Conservation (phyloP, 805 yeast species). For the Hanseniaspora guilliermondii region DNA sequence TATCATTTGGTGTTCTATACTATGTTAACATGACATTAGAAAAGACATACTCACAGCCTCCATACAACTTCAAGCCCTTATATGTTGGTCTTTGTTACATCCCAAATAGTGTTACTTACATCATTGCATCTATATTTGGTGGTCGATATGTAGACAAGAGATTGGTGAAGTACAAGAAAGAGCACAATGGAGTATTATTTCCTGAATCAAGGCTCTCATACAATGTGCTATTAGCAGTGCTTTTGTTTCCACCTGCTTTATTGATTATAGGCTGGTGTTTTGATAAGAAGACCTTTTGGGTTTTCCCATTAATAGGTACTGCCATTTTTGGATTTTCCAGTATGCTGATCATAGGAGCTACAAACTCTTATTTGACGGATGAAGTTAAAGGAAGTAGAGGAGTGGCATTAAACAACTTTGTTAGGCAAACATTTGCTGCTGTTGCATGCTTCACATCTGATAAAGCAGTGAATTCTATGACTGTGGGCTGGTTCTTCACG, state of each 20-base stretch:
- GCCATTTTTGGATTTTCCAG: conserved; percentile 72
- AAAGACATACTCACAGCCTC: conserved; percentile 45
- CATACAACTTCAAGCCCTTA: conserved; percentile 57
- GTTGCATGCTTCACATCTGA: conserved; percentile 62
- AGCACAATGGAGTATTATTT: conserved; percentile 46
- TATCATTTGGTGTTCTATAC: conserved; percentile 60
- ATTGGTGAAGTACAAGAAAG: conserved; percentile 39
- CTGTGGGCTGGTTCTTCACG: conserved; percentile 56
- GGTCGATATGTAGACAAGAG: conserved; percentile 68
- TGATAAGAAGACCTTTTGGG: conserved; percentile 56
- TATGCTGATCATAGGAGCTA: conserved; percentile 72
- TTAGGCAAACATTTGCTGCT: conserved; percentile 64
- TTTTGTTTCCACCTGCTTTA: conserved; percentile 49
- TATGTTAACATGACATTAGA: conserved; percentile 65
- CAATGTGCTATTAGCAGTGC: conserved; percentile 56
- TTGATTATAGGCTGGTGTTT: conserved; percentile 77
- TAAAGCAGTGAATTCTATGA: conserved; percentile 55
- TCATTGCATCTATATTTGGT: conserved; percentile 65
- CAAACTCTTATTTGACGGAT: conserved; percentile 70
- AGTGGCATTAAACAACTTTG: conserved; percentile 66
- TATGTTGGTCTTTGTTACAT: conserved; percentile 65
- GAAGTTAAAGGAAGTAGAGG: conserved; percentile 78
- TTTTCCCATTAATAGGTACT: conserved; percentile 67
- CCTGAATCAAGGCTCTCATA: conserved; percentile 74
- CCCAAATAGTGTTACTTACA: conserved; percentile 70